These are phyloP conservation scores for Cyclotella choctawhatcheeana DNA, from an alignment of 108 stramenopile genomes.

Conservation along the genomic window DNA sequence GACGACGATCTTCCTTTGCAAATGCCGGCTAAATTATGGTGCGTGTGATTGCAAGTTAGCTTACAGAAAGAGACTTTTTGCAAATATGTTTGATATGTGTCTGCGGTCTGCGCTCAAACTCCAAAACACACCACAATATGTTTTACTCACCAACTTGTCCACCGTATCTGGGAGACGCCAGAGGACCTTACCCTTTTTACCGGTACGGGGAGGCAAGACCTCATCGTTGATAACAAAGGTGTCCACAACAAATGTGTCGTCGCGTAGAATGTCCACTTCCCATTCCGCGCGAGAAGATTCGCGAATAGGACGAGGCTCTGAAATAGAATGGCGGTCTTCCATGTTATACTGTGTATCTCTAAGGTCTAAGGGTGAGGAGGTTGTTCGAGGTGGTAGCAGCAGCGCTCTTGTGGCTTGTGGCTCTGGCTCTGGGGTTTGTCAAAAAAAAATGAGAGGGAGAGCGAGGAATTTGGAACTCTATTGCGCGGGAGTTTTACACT, in stretches of 20 bases:
- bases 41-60: no score
- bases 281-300: slow-evolving; percentile 43
- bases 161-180: slow-evolving; percentile 68
- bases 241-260: slow-evolving; percentile 63
- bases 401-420: no score
- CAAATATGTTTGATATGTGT: background rate
- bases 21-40: slow-evolving; percentile 76
- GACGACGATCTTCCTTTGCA: slow-evolving; percentile 70
- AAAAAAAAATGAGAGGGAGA: no score
- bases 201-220: slow-evolving; percentile 70
- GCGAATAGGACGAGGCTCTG: slow-evolving; percentile 59
- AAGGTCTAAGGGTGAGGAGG: background rate
- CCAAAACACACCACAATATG: background rate
- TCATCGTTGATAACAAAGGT: slow-evolving; percentile 60
- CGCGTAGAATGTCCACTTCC: slow-evolving; percentile 79
- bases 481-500: no score
- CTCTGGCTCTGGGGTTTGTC: no score
- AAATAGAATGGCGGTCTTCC: slow-evolving; percentile 80
- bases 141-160: slow-evolving; percentile 42
- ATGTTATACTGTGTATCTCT: no score
- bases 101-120: no score
- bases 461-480: no score
- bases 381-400: background rate
- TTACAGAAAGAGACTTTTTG: no score
- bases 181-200: slow-evolving; percentile 71